Evolutionary conservation across 2,329 filamentous ascomycete species (phyloP), one percentile per base, ranked within the genome.

Genomic region (Gnomoniopsis sp.): DNA sequence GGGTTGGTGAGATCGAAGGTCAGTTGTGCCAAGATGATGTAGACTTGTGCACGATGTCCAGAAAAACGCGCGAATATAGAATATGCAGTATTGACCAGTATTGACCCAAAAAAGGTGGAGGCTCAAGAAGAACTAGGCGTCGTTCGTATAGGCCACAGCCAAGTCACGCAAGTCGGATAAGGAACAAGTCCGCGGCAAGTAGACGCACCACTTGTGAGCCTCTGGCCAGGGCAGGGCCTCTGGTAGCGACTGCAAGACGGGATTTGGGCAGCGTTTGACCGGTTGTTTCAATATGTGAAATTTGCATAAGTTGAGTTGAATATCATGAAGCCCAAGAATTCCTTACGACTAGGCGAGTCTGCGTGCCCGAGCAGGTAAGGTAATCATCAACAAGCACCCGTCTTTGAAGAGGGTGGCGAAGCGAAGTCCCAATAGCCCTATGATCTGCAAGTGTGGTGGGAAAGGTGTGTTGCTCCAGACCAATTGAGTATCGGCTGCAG

Each of bases 331-430:
- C 14, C 43, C 43, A 44, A 19, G 43, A 23, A 23, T 11, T 22
- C 11, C 19, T 15, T n/a, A n/a, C n/a, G n/a, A n/a, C n/a, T n/a
- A n/a, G 21, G 22, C n/a, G 26, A 30, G 26, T 19, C 49, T 11
- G 21, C 49, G 14, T 23, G 19, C 10, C 38, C 38, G 34, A 19
- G 17, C 36, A 34, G 26, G 17, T 36, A 47, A 44, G 30, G n/a
- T n/a, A 19, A n/a, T n/a, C 10, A 15, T 34, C 43, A 47, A 22
- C 26, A 22, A 30, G 22, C 33, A 47, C 47, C 41, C 22, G 46
- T 21, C 12, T 14, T 61, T 44, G 36, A 38, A 34, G 30, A 49
- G 19, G 49, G 59, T 59, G 59, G 59, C 56, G 49, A 61, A 48
- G 53, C 48, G 12, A 58, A 34, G 36, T 46, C 49, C 26, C 21